Base-by-base conservation (phyloP, 2,329 filamentous ascomycete genomes). In the Juglanconis sp. region DNA sequence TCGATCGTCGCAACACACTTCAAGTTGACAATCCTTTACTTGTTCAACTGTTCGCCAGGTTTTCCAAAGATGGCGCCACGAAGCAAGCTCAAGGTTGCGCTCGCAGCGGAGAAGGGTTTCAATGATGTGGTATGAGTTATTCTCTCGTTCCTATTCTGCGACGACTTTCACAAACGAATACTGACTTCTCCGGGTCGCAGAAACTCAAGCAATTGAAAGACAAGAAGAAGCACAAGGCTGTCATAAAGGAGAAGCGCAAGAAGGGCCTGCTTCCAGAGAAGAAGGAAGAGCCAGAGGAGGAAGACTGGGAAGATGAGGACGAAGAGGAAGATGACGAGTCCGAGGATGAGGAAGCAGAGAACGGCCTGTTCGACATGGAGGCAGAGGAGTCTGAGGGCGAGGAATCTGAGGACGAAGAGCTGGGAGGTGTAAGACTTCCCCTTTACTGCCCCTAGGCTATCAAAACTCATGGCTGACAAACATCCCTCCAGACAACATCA, bases 31-130 rank as follows among this genome's bases (percentile, higher is more conserved):
- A 17, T 17, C 38, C 15, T 46, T 10, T n/a, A 17, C 31, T 35
- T 51, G 31, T n/a, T 32, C 38, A 35, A 56, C 54, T 53, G 36
- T 30, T 36, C n/a, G 44, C 36, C 49, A 46, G 8, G 52, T n/a
- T 31, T 17, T 8, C 13, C 51, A 58, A 57, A 52, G 2, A 63
- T 63, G 61, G 61, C 58, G 42, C 58, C 61, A 57, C 61, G 67
- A 69, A 77, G 77, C 69, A 82, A 80, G 65, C 73, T 86, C 57
- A 82, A 80, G 71, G 72, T 80, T 70, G 83, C 83, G 9, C 73
- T 86, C 15, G 78, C 77, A 51, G 80, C 80, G 46, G 80, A 86
- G 53, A 84, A 85, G 70, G 79, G 81, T 30, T 32, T 63, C 49
- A 70, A 73, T 13, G 82, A 86, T 62, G 81, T 57, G 60, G 59